A percentile compares a stretch with the other conserved stretches of the same genome.
These are phyloP conservation scores for Lonicera japonica DNA, from an alignment of 129 eudicot species.

Conservation along the genomic window DNA sequence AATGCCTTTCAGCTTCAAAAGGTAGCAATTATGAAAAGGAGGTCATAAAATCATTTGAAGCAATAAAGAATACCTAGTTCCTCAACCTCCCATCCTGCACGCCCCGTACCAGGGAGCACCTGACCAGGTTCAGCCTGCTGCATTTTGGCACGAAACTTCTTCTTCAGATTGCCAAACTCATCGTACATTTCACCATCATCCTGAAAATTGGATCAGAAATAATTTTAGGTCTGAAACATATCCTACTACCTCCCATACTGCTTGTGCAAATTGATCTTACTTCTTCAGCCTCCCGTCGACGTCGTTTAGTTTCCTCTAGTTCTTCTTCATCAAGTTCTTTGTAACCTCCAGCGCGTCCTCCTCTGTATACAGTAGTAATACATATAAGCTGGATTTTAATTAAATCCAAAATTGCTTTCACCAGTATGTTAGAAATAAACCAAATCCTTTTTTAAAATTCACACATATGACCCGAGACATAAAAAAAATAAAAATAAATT, in stretches of 20 bases:
- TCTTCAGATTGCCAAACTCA: conserved; percentile 91
- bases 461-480: background rate
- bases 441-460: background rate
- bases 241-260: background rate
- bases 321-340: conserved; percentile 99
- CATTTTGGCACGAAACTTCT: conserved; percentile 74
- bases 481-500: background rate
- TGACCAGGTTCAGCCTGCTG: conserved; percentile 67
- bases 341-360: conserved; percentile 99
- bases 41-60: background rate
- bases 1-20: background rate
- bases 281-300: conserved; percentile 92
- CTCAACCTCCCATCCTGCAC: conserved; percentile 98
- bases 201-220: conserved; percentile 29
- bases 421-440: background rate
- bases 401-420: background rate
- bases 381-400: background rate
- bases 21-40: background rate
- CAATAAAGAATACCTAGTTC: conserved; percentile 51
- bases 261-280: conserved; percentile 35
- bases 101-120: conserved; percentile 78
- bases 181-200: conserved; percentile 99
- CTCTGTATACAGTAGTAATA: conserved; percentile 37
- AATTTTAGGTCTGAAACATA: background rate
- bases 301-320: conserved; percentile 82